These are phyloP conservation scores for Penicillium hordei DNA, from an alignment of 2,329 filamentous ascomycete species.

Conservation along the genomic window DNA sequence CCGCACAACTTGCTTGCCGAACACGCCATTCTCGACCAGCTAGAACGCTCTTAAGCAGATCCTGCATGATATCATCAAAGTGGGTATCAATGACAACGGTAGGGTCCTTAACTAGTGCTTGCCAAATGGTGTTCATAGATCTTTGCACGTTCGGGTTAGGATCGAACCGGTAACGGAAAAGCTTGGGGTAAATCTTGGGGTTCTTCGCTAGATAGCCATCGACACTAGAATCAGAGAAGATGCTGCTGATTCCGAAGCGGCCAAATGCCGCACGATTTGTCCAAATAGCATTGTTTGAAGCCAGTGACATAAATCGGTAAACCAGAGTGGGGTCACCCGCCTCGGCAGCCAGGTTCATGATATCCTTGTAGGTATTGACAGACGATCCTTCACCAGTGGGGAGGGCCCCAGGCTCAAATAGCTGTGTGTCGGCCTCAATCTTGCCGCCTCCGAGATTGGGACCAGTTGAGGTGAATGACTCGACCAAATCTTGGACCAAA, in stretches of 20 bases:
- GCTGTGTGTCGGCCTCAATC: conserved; percentile 84
- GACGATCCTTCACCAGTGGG: conserved; percentile 87
- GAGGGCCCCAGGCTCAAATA: conserved; percentile 87
- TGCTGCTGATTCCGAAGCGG: conserved; percentile 85
- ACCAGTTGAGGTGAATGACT: conserved; percentile 74
- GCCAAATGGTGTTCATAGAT: conserved; percentile 99
- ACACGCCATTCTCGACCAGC: conserved; percentile 86
- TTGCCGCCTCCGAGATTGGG: conserved; percentile 66
- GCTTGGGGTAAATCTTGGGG: conserved; percentile 90
- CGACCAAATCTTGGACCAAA: conserved; percentile 81
- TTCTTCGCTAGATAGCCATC: conserved; percentile 71
- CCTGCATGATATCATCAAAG: conserved; percentile 85
- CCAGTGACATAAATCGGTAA: conserved; percentile 97
- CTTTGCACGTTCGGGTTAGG: conserved; percentile 88
- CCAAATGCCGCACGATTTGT: conserved; percentile 95
- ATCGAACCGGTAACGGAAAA: conserved; percentile 92
- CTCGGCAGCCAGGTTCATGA: conserved; percentile 91
- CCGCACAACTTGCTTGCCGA: conserved; percentile 86
- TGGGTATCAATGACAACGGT: conserved; percentile 72
- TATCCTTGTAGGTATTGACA: conserved; percentile 95
- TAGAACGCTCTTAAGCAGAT: conserved; percentile 80
- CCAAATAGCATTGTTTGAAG: conserved; percentile 95
- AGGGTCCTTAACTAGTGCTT: conserved; percentile 86
- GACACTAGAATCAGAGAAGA: conserved; percentile 78
- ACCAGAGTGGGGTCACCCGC: conserved; percentile 95